These are phyloP conservation scores for Ogataea ganodermae DNA, from an alignment of 805 yeast genomes.

Conservation along the genomic window DNA sequence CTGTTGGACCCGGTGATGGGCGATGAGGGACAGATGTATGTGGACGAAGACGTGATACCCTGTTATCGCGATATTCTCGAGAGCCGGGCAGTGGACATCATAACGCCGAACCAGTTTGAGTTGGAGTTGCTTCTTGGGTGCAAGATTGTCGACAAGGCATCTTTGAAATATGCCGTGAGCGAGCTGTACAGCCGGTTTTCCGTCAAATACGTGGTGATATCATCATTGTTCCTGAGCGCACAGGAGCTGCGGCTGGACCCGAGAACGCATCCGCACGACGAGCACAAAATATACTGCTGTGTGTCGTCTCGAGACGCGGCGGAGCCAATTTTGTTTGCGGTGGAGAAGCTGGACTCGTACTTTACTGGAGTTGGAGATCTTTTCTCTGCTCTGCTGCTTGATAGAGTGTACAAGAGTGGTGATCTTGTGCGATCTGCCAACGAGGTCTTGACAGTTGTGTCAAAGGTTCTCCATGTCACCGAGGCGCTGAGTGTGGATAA, in stretches of 20 bases:
- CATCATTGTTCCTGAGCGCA: conserved; percentile 47
- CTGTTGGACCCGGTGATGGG: conserved; percentile 81
- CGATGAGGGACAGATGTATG: conserved; percentile 72
- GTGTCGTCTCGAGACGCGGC: conserved; percentile 39
- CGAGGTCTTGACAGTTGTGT: conserved; percentile 60
- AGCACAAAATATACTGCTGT: conserved; percentile 42
- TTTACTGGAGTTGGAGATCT: conserved; percentile 96
- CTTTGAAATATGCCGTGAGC: conserved; percentile 48
- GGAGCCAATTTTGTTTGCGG: conserved; percentile 40
- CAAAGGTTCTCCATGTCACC: conserved; percentile 51
- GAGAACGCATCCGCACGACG: not conserved
- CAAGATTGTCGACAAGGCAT: conserved; percentile 41
- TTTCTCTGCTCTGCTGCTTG: conserved; percentile 77
- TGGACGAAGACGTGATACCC: conserved; percentile 59
- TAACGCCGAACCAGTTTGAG: conserved; percentile 93
- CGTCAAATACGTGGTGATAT: conserved; percentile 64
- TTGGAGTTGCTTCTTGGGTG: conserved; percentile 58
- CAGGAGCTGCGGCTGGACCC: conserved; percentile 20
- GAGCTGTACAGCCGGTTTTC: conserved; percentile 48
- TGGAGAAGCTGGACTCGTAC: conserved; percentile 71
- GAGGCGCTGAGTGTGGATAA: conserved; percentile 39
- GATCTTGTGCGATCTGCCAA: conserved; percentile 42
- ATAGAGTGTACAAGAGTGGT: conserved; percentile 46
- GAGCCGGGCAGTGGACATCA: conserved; percentile 57
- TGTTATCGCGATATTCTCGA: conserved; percentile 50